Evolutionary conservation across 129 eudicot species (phyloP).

Genomic region (Apium graveolens): DNA sequence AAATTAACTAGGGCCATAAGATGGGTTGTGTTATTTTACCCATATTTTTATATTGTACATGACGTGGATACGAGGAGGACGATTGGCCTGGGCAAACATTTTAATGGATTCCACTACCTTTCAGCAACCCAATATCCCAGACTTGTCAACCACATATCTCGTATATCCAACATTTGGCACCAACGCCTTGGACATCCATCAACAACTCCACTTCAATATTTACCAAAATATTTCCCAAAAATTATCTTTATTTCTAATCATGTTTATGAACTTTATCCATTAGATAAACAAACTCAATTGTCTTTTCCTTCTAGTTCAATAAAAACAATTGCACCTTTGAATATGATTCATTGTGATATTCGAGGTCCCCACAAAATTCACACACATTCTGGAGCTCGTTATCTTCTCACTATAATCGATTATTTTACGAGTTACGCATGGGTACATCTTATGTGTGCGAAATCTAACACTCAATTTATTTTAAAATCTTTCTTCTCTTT

Average conservation of each 20-base stretch:
- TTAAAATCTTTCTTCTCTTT: not conserved
- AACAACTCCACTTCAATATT: not conserved
- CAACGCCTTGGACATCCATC: not conserved
- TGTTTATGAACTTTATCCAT: not conserved
- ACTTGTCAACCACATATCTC: not conserved
- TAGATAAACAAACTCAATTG: conserved; percentile 4
- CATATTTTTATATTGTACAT: no score
- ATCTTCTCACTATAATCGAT: conserved; percentile 8
- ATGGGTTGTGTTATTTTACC: not conserved
- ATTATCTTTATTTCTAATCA: not conserved
- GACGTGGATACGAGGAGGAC: not conserved
- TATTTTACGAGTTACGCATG: conserved; percentile 10
- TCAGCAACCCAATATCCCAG: not conserved
- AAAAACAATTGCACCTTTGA: not conserved
- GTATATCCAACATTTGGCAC: conserved; percentile 3
- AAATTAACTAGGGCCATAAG: not conserved
- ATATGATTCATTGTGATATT: not conserved
- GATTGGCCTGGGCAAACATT: not conserved
- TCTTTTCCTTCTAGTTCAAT: conserved; percentile 5
- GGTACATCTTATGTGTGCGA: not conserved
- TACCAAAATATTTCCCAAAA: not conserved
- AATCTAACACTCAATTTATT: not conserved
- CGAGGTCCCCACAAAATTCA: not conserved
- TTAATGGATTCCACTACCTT: not conserved
- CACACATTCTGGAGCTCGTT: conserved; percentile 5